phyloP scores from a whole-genome alignment of 73 alveolate genomes.

The Blepharisma japonicum region DNA sequence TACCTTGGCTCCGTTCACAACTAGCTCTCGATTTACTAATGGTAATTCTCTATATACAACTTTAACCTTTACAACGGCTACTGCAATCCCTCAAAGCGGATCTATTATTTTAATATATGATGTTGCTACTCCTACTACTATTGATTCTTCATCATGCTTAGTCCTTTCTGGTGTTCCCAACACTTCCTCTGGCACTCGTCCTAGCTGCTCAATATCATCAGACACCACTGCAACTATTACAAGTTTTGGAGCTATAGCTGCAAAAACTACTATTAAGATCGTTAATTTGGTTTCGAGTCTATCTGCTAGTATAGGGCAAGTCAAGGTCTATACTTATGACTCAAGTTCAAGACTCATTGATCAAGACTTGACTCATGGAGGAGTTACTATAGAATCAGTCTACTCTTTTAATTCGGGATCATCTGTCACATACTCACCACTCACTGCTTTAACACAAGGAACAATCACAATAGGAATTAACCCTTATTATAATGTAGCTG shows the following conservation, averaged over 20 bases:
- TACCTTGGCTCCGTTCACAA: not conserved
- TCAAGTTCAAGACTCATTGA: no score
- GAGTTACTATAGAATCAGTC: no score
- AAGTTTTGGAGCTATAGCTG: not conserved
- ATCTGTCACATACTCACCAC: no score
- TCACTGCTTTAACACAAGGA: no score
- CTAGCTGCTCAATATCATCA: slow-evolving; percentile 10
- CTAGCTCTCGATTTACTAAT: no score
- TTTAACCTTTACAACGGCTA: not conserved
- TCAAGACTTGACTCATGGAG: no score
- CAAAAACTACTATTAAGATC: not conserved
- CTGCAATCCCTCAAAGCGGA: not conserved
- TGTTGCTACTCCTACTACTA: no score
- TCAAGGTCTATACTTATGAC: no score
- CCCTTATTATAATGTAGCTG: no score
- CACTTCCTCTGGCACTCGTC: not conserved
- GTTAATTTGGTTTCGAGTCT: not conserved
- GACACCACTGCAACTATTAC: slow-evolving; percentile 1
- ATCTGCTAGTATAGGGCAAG: not conserved
- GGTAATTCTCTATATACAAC: not conserved
- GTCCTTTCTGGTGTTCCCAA: not conserved
- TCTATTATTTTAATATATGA: not conserved
- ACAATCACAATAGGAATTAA: no score
- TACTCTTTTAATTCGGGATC: no score
- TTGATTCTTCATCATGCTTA: not conserved